A percentile compares a stretch with the other conserved stretches of the same genome.
phyloP scores from a whole-genome alignment of 306 rosid genomes.

The Cucumis sativus region Cucumber_9930_V3 NC_026655.2:621001-621500 shows the following conservation, averaged over 20 bases:
- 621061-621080: constrained; percentile 60
- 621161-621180: constrained; percentile 63
- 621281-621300: constrained; percentile 32
- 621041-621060: constrained; percentile 48
- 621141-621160: constrained; percentile 59
- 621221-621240: constrained; percentile 60
- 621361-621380: constrained; percentile 43
- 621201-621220: constrained; percentile 51
- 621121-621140: constrained; percentile 48
- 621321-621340: constrained; percentile 65
- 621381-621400: constrained; percentile 56
- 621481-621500: constrained; percentile 61
- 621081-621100: constrained; percentile 71
- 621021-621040: constrained; percentile 38
- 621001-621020: constrained; percentile 45
- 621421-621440: constrained; percentile 81
- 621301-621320: constrained; percentile 48
- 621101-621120: constrained; percentile 40
- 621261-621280: constrained; percentile 46
- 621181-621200: constrained; percentile 34
- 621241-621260: constrained; percentile 37
- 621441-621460: constrained; percentile 65
- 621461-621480: constrained; percentile 71
- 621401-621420: constrained; percentile 79
- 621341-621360: constrained; percentile 45